Evolutionary conservation across 2,329 filamentous ascomycete species (phyloP), one percentile per base, ranked within the genome.

Genomic region (Fusarium sp.): DNA sequence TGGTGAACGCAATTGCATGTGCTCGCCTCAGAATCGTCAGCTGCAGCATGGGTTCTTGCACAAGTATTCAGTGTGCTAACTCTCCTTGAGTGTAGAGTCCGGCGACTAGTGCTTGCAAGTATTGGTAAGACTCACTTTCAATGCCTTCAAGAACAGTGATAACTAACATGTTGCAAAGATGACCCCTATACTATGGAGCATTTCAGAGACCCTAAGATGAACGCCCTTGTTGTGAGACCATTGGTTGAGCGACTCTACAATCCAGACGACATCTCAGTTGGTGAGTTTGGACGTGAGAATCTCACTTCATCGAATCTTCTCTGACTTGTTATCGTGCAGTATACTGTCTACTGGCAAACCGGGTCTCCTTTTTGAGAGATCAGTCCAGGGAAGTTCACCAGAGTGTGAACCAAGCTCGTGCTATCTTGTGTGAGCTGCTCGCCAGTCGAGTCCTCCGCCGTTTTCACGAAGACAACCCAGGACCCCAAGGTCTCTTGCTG

Each of bases 311-410:
- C 49, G 36, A 33, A 21, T 21, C 21, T 53, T 46, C 11, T 26
- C 55, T 67, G 21, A 67, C 47, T 33, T 24, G 19, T 15, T n/a
- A 21, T 31, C 22, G 13, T 31, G 19, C 67, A 88, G 89, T 92
- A 1, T 93, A 92, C 75, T 92, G 90, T 76, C 81, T 93, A 22
- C 83, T 93, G 26, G 90, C 91, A 59, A 93, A 93, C 71, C 84
- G 89, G 15, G 85, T 89, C 56, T 89, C 92, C 65, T 93, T 93
- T 73, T 82, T 92, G 33, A 86, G 89, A 43, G 89, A 92, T 71
- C 89, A 92, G 72, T 83, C 86, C 57, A 87, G 89, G 66, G 83
- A 88, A 42, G 86, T 91, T 63, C 89, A 92, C 69, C 89, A 92
- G 76, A 91, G 88, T 7, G 89, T 93, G 58, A 91, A 91, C 72